Conservation (phyloP, 228 moss, liverwort and hornwort genomes). For the Sphagnum fallax region DNA sequence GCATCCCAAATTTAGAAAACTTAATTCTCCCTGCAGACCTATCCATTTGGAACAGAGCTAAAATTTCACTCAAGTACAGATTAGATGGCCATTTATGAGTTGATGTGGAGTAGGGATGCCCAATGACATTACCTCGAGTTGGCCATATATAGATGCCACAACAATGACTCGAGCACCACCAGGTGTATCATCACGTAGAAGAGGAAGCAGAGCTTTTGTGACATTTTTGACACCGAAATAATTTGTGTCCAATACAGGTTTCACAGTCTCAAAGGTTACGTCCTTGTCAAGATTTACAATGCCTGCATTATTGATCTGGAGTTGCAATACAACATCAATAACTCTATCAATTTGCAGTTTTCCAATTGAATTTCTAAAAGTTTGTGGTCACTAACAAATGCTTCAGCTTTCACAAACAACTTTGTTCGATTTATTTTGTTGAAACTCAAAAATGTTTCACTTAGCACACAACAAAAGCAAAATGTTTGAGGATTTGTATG, state of each 20-base stretch:
- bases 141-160: conserved; percentile 29
- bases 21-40: too few species aligned
- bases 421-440: too few species aligned
- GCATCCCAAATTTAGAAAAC: too few species aligned
- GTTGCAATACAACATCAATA: not conserved
- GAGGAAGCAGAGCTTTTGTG: conserved; percentile 37
- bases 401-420: not conserved
- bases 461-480: too few species aligned
- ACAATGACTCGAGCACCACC: conserved; percentile 33
- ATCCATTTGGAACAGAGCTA: too few species aligned
- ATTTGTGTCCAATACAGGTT: conserved; percentile 44
- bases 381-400: not conserved
- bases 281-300: conserved; percentile 26
- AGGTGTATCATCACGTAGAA: conserved; percentile 16
- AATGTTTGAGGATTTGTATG: not conserved
- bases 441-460: too few species aligned
- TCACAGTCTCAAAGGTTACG: conserved; percentile 30
- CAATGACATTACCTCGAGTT: conserved; percentile 19
- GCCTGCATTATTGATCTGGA: conserved; percentile 47
- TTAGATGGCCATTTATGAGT: too few species aligned
- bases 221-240: conserved; percentile 48
- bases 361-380: not conserved
- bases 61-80: too few species aligned
- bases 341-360: not conserved
- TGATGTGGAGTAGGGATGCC: too few species aligned